phyloP scores from a whole-genome alignment of 2,329 filamentous ascomycete genomes.

The Aspergillus sclerotialis region DNA sequence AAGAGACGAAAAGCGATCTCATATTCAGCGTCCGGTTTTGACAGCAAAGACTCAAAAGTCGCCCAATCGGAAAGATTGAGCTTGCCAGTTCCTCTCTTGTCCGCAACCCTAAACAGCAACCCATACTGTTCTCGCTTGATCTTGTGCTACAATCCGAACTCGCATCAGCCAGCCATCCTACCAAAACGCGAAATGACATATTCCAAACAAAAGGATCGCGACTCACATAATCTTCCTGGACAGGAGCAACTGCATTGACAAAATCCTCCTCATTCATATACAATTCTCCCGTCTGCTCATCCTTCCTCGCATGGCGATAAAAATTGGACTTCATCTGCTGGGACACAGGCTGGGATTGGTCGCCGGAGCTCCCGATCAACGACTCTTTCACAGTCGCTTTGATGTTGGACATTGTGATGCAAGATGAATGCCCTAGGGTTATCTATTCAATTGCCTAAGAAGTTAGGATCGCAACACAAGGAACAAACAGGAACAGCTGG shows the following conservation, averaged over 20 bases:
- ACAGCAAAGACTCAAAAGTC: constrained; percentile 86
- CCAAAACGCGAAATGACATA: background rate
- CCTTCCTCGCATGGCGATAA: constrained; percentile 65
- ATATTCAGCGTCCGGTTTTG: constrained; percentile 95
- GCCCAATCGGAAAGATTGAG: constrained; percentile 81
- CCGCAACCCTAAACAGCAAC: constrained; percentile 86
- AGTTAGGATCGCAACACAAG: background rate
- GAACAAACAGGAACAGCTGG: background rate
- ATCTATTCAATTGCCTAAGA: too few relatives aligned
- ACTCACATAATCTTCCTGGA: constrained; percentile 84
- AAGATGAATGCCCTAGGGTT: too few relatives aligned
- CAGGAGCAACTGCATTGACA: constrained; percentile 80
- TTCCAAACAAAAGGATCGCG: constrained; percentile 1
- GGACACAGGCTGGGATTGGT: constrained; percentile 57
- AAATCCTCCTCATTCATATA: constrained; percentile 84
- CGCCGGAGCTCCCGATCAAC: constrained; percentile 57
- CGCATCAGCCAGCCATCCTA: constrained; percentile 11
- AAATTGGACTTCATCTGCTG: constrained; percentile 71
- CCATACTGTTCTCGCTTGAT: constrained; percentile 94
- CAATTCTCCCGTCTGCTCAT: constrained; percentile 66
- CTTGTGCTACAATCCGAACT: constrained; percentile 64
- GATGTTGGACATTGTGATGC: constrained; percentile 41
- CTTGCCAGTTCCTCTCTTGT: constrained; percentile 65
- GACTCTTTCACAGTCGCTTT: constrained; percentile 73
- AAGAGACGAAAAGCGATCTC: constrained; percentile 97